phyloP scores from a whole-genome alignment of 1,284 basidiomycete species.

The Pyrrhoderma lamaoense region DNA sequence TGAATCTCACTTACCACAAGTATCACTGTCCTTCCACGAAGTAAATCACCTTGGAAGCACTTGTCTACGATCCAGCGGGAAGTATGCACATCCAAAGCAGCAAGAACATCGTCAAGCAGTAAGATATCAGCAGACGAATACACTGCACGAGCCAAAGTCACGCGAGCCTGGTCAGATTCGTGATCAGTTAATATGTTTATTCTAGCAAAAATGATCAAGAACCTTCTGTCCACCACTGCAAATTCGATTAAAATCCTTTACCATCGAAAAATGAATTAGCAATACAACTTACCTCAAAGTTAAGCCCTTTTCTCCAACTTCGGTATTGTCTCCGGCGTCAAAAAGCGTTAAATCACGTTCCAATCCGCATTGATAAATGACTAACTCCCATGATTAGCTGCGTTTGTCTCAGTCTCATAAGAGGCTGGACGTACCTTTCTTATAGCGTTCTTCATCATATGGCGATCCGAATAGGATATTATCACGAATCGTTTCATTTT shows the following conservation, averaged over 20 bases:
- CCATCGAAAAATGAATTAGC: conserved; percentile 8
- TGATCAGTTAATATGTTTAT: background rate
- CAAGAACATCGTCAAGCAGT: conserved; percentile 53
- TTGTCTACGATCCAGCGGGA: conserved; percentile 72
- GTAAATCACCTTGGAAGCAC: conserved; percentile 47
- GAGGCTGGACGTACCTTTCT: conserved; percentile 30
- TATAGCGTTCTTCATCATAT: conserved; percentile 36
- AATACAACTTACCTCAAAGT: conserved; percentile 36
- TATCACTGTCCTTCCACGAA: conserved; percentile 50
- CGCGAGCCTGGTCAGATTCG: conserved; percentile 39
- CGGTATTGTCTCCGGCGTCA: conserved; percentile 54
- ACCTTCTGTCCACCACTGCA: conserved; percentile 69
- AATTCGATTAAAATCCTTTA: conserved; percentile 6
- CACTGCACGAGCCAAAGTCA: conserved; percentile 69
- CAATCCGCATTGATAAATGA: conserved; percentile 30
- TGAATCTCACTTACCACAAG: conserved; percentile 48
- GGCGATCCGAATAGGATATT: conserved; percentile 40
- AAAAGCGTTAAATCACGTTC: conserved; percentile 35
- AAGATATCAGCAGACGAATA: conserved; percentile 58
- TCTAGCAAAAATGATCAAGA: background rate
- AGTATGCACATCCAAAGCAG: conserved; percentile 49
- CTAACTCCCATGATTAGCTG: conserved; percentile 5
- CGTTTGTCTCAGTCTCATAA: background rate
- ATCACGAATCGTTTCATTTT: conserved; percentile 44
- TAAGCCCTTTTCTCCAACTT: conserved; percentile 61